A percentile compares a stretch with the other conserved stretches of the same genome.
phyloP scores from a whole-genome alignment of 1,284 basidiomycete species.

The Phlebopus sp. region DNA sequence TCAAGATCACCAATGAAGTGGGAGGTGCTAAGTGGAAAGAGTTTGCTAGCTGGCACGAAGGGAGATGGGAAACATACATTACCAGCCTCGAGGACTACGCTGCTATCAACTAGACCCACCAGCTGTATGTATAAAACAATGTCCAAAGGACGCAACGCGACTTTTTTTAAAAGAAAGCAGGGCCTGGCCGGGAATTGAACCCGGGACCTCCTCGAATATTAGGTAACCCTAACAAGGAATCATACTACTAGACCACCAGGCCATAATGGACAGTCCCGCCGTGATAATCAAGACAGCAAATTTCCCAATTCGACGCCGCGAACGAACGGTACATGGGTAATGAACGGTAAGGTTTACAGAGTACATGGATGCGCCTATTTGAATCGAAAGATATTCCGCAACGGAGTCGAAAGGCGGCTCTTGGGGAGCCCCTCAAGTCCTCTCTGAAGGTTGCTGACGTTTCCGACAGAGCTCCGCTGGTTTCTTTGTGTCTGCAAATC shows the following conservation, averaged over 20 bases:
- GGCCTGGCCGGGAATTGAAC: conserved; percentile 48
- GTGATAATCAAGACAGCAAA: background rate
- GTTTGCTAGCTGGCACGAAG: conserved; percentile 31
- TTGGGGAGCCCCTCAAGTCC: conserved; percentile 30
- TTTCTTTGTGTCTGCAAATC: conserved; percentile 11
- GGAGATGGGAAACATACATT: conserved; percentile 32
- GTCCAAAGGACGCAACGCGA: no score
- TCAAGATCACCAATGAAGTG: conserved; percentile 19
- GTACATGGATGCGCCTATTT: conserved; percentile 29
- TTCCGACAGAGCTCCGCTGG: conserved; percentile 16
- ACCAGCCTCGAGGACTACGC: conserved; percentile 29
- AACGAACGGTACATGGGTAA: background rate
- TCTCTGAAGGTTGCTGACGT: conserved; percentile 25
- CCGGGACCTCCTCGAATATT: conserved; percentile 45
- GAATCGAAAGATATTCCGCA: conserved; percentile 48
- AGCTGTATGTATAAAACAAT: background rate
- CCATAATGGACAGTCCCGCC: conserved; percentile 18
- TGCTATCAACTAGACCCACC: conserved; percentile 6
- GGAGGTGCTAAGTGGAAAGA: conserved; percentile 27
- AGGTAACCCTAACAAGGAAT: conserved; percentile 49
- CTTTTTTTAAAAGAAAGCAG: conserved; percentile 12
- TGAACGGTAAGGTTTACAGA: conserved; percentile 5
- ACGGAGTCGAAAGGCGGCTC: conserved; percentile 44
- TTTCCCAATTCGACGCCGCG: background rate
- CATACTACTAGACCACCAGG: conserved; percentile 59